These are phyloP conservation scores for Diutina sp. DNA, from an alignment of 1,139 yeast genomes.

Conservation along the genomic window DNA sequence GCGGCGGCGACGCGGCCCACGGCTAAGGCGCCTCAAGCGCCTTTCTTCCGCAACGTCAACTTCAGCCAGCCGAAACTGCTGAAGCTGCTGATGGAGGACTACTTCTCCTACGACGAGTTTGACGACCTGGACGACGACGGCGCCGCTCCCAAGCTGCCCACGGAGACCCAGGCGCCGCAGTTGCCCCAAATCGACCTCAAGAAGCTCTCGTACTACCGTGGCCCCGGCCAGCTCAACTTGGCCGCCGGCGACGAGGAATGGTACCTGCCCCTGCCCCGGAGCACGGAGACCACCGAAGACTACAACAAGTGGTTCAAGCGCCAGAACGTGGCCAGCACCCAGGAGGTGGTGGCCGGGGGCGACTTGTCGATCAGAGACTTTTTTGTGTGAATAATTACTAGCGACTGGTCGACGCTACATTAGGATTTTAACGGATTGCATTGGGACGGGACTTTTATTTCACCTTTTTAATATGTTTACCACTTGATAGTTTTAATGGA, in stretches of 20 bases:
- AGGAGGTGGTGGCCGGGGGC: conserved; percentile 1
- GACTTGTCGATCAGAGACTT: background rate
- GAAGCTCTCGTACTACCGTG: background rate
- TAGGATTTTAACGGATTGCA: background rate
- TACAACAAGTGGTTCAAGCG: conserved; percentile 1
- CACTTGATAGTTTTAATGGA: background rate
- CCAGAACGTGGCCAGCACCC: background rate
- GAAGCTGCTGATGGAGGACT: conserved; percentile 1
- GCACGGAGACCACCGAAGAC: background rate
- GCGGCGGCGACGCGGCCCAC: background rate
- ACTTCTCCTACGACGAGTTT: background rate
- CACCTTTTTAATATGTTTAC: background rate
- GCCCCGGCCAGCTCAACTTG: background rate
- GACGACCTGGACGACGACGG: conserved; percentile 1
- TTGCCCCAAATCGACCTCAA: background rate
- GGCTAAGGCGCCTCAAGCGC: background rate
- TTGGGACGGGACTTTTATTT: background rate
- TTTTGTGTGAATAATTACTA: background rate
- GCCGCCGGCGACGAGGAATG: background rate
- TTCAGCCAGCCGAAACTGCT: background rate
- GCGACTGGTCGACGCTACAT: background rate
- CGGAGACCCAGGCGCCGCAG: background rate
- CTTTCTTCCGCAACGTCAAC: background rate
- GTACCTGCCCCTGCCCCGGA: background rate
- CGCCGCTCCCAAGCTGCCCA: background rate